Conservation (phyloP, 768 basidiomycete species). For the Chalciporus pseudorubinellus region DNA sequence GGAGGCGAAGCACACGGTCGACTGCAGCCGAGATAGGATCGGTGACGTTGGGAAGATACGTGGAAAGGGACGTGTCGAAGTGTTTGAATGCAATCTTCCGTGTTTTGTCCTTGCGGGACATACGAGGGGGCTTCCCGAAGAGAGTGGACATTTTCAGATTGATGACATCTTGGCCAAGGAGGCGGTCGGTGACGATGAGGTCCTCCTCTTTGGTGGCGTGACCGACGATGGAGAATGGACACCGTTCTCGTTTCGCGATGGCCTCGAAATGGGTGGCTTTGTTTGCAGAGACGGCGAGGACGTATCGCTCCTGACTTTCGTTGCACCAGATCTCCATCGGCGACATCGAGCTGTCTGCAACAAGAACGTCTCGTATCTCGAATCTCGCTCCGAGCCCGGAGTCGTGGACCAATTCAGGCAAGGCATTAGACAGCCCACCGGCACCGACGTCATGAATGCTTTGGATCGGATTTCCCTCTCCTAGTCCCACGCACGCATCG, state of each 20-base stretch:
- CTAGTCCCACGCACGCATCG: slow-evolving; percentile 74
- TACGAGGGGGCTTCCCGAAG: slow-evolving; percentile 94
- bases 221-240: slow-evolving; percentile 92
- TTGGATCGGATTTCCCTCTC: slow-evolving; percentile 72
- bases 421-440: slow-evolving; percentile 92
- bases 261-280: slow-evolving; percentile 62
- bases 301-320: slow-evolving; percentile 97
- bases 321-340: slow-evolving; percentile 99
- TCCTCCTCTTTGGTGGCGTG: slow-evolving; percentile 78
- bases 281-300: slow-evolving; percentile 78
- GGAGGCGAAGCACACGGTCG: slow-evolving; percentile 82
- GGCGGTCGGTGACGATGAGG: slow-evolving; percentile 84
- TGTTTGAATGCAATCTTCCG: slow-evolving; percentile 37
- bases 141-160: slow-evolving; percentile 90
- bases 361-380: slow-evolving; percentile 90
- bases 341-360: slow-evolving; percentile 91
- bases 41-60: slow-evolving; percentile 54
- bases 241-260: slow-evolving; percentile 85
- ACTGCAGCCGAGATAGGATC: slow-evolving; percentile 63
- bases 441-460: slow-evolving; percentile 99
- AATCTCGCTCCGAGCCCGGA: slow-evolving; percentile 87
- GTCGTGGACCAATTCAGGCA: slow-evolving; percentile 97
- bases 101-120: slow-evolving; percentile 71
- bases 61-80: slow-evolving; percentile 72
- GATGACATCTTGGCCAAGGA: slow-evolving; percentile 78